Evolutionary conservation across 305 asterid species (phyloP).

Genomic region (Solanum chacoense): DNA sequence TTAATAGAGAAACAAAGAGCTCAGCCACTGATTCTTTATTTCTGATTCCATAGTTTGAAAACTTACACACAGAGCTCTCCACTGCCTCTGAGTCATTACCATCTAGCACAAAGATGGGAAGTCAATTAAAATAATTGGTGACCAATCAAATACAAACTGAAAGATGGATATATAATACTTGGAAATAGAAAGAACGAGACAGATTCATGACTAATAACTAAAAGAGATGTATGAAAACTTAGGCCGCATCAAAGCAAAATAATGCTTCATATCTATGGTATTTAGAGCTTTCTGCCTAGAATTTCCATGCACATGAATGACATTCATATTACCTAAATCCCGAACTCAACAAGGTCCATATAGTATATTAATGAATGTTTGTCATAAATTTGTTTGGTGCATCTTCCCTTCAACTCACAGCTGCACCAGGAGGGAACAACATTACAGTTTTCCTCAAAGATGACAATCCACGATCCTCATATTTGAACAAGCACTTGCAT

Average conservation of each 20-base stretch:
- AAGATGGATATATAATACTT: background rate
- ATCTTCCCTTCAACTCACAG: background rate
- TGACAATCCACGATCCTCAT: background rate
- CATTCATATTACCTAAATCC: background rate
- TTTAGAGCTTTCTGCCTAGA: background rate
- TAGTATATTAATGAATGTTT: background rate
- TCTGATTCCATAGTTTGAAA: slow-evolving; percentile 46
- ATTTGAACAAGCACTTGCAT: background rate
- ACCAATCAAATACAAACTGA: background rate
- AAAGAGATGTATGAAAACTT: background rate
- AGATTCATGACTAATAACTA: background rate
- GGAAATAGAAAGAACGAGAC: background rate
- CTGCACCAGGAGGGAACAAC: background rate
- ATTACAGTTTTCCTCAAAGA: background rate
- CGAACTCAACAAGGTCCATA: background rate
- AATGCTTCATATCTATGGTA: background rate
- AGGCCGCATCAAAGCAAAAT: background rate
- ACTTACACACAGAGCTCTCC: slow-evolving; percentile 37
- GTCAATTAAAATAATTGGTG: background rate
- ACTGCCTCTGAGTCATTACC: slow-evolving; percentile 66
- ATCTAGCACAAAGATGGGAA: slow-evolving; percentile 33
- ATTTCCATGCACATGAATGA: background rate
- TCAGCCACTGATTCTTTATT: slow-evolving; percentile 72
- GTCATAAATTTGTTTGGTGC: background rate
- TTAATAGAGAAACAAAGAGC: slow-evolving; percentile 69